Conservation (phyloP, 2,329 filamentous ascomycete genomes). For the Diplodia corticola region DNA sequence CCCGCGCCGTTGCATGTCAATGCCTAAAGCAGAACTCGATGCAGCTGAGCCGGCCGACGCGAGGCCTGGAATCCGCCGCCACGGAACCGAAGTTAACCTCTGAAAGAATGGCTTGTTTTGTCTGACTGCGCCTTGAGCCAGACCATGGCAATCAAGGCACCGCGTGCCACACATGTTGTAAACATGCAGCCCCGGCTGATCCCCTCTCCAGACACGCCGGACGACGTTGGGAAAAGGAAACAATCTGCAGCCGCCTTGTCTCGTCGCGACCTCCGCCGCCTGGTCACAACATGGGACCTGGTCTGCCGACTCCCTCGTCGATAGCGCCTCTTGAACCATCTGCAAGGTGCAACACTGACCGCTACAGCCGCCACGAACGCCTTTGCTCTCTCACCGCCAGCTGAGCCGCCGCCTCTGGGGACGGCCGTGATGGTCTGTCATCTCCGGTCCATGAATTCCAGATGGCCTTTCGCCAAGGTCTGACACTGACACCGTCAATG, state of each 20-base stretch:
- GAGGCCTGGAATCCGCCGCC: constrained; percentile 1
- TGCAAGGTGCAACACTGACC: constrained; percentile 19
- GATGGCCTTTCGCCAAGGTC: not conserved
- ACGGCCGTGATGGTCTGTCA: not conserved
- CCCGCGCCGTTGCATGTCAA: constrained; percentile 22
- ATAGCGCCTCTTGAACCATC: constrained; percentile 6
- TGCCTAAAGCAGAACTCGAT: constrained; percentile 19
- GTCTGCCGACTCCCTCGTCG: not conserved
- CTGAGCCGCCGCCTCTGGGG: not conserved
- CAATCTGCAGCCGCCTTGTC: not conserved
- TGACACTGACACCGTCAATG: not conserved
- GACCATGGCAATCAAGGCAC: not conserved
- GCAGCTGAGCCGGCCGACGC: not conserved
- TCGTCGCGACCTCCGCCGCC: not conserved
- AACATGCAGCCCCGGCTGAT: not conserved
- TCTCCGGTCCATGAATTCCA: not conserved
- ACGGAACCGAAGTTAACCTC: constrained; percentile 11
- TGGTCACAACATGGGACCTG: not conserved
- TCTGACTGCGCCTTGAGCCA: not conserved
- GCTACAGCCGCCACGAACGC: constrained; percentile 16
- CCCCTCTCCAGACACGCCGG: not conserved
- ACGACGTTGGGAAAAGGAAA: constrained; percentile 16
- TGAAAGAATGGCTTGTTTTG: not conserved
- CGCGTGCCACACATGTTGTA: not conserved
- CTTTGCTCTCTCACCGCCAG: constrained; percentile 1